Base-by-base conservation (phyloP, 2,329 filamentous ascomycete species). In the Colletotrichum echinochloae region DNA sequence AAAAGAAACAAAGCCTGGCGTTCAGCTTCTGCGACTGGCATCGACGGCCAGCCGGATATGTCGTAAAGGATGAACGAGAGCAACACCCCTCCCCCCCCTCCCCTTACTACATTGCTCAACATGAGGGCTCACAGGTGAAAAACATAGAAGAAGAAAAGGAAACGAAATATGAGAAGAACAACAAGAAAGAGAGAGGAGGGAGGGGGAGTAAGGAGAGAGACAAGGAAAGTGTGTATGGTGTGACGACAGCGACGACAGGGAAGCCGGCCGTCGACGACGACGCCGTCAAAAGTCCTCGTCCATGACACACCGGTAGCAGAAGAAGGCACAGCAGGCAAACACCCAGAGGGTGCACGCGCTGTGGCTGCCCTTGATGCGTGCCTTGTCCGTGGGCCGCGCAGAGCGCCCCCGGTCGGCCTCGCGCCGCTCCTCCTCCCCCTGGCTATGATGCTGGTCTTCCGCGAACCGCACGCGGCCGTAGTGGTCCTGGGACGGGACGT, bases 251-350 rank as follows among this genome's bases (percentile, higher is more conserved):
- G n/a, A n/a, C 11, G 54, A 26, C 23, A 6, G 16, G 26, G 20
- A 30, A 11, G 2, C 5, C 4, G 44, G n/a, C 30, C 52, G 33
- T 37, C 30, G 28, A 12, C 41, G 28, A 12, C 41, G 12, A 30
- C 5, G 37, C n/a, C 52, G 7, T 70, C 63, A 70, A 44, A 66
- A 70, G n/a, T 70, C 63, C 49, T 70, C 67, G 48, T 70, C 63
- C 67, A 56, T 66, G 26, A 70, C 12, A 30, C 67, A 70, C 33
- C 67, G 67, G 56, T 70, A 70, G 46, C 67, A 70, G 51, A 70
- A 70, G 51, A 66, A 70, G 23, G 57, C 63, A 9, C 67, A 70
- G 20, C 67, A 70, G 11, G 67, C 63, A 66, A 61, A 70, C 67
- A 66, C 49, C 41, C 63, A 70, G n/a, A 70, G 56, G 46, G 26